phyloP scores from a whole-genome alignment of 495 filamentous ascomycete species.

The Ascodesmis nigricans region DNA sequence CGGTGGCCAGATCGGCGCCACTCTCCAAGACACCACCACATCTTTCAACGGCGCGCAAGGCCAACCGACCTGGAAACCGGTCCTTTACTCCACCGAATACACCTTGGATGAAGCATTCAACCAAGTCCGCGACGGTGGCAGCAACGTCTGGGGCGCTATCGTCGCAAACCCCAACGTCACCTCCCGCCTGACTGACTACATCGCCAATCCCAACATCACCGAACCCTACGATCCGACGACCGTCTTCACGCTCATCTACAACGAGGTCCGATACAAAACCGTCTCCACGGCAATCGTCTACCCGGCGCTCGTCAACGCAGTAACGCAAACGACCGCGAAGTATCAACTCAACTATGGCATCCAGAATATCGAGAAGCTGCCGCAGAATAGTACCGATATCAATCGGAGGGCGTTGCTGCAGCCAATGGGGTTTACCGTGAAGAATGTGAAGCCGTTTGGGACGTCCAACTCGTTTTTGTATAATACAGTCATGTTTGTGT shows the following conservation, averaged over 20 bases:
- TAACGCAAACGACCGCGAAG: background rate
- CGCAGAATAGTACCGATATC: background rate
- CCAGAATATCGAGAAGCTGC: background rate
- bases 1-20: constrained; percentile 5
- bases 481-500: constrained; percentile 8
- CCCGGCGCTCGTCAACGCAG: constrained; percentile 1
- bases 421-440: constrained; percentile 1
- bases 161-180: constrained; percentile 7
- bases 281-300: constrained; percentile 6
- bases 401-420: constrained; percentile 2
- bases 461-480: constrained; percentile 3
- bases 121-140: constrained; percentile 5
- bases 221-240: constrained; percentile 3
- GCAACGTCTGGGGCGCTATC: constrained; percentile 8
- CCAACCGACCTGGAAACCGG: constrained; percentile 1
- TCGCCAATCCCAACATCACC: background rate
- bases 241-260: constrained; percentile 6
- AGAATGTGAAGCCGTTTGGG: constrained; percentile 6
- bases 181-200: background rate
- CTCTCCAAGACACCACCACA: constrained; percentile 2
- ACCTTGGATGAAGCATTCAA: constrained; percentile 3
- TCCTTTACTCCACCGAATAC: background rate
- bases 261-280: constrained; percentile 8
- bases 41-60: constrained; percentile 2
- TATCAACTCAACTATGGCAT: constrained; percentile 4